These are phyloP conservation scores for Cajanus cajan DNA, from an alignment of 306 rosid species.

Conservation along the genomic window DNA sequence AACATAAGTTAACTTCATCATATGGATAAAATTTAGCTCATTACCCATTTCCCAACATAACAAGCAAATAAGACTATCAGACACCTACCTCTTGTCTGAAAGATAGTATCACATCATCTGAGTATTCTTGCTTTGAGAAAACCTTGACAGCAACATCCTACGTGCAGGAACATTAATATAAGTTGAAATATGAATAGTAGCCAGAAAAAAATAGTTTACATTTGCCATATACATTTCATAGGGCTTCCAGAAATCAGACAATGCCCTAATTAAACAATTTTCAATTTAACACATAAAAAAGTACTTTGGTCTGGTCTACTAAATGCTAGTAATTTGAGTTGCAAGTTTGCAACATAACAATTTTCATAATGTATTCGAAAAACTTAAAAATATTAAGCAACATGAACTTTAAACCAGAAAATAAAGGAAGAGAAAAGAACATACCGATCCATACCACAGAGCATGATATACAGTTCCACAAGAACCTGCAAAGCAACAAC, in stretches of 20 bases:
- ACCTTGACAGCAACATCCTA: slow-evolving; percentile 97
- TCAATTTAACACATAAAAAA: not conserved
- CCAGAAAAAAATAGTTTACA: slow-evolving; percentile 13
- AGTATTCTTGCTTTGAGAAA: slow-evolving; percentile 85
- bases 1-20: slow-evolving; percentile 9
- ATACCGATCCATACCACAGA: slow-evolving; percentile 99
- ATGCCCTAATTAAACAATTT: not conserved
- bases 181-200: slow-evolving; percentile 24
- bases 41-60: slow-evolving; percentile 4
- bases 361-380: slow-evolving; percentile 5
- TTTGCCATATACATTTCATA: slow-evolving; percentile 15
- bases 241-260: not conserved
- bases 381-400: not conserved
- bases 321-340: slow-evolving; percentile 13
- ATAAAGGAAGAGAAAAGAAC: slow-evolving; percentile 57
- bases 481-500: slow-evolving; percentile 73
- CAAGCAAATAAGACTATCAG: slow-evolving; percentile 25
- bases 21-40: not conserved
- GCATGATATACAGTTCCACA: slow-evolving; percentile 99
- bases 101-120: slow-evolving; percentile 73
- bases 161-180: slow-evolving; percentile 24
- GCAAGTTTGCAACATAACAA: slow-evolving; percentile 32
- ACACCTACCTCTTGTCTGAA: slow-evolving; percentile 91
- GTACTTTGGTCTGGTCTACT: not conserved
- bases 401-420: slow-evolving; percentile 32